These are phyloP conservation scores for Daldinia decipiens DNA, from an alignment of 495 filamentous ascomycete species.

Conservation along the genomic window DNA sequence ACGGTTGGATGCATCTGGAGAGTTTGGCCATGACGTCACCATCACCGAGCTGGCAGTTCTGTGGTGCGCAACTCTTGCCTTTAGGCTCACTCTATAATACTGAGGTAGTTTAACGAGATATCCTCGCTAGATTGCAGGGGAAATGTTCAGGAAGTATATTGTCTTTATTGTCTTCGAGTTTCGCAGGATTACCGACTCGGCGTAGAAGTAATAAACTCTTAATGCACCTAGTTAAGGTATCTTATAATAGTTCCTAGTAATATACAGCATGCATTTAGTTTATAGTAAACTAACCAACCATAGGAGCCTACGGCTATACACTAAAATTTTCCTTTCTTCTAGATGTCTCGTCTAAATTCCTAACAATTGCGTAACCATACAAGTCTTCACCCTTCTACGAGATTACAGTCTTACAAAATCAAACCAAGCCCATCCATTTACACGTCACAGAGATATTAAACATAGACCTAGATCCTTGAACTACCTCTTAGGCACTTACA, in stretches of 20 bases:
- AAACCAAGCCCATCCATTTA: neutral
- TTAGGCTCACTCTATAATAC: neutral
- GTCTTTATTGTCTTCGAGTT: neutral
- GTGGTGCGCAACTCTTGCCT: neutral
- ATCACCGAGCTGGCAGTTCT: neutral
- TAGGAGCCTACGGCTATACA: no score
- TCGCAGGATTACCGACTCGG: neutral
- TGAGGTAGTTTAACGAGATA: neutral
- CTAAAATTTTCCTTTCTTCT: no score
- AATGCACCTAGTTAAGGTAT: no score
- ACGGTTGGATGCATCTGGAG: neutral
- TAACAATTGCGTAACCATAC: no score
- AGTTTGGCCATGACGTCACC: neutral
- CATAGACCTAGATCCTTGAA: neutral
- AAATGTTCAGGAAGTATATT: neutral
- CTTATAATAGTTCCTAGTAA: no score
- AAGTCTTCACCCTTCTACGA: neutral
- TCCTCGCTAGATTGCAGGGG: neutral
- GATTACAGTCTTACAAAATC: neutral
- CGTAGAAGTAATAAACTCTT: neutral
- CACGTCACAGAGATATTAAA: neutral
- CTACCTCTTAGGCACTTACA: neutral
- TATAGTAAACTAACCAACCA: no score
- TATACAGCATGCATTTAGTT: no score
- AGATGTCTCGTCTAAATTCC: no score